A percentile compares a stretch with the other conserved stretches of the same genome.
Evolutionary conservation across 257 asterid species (phyloP).

Genomic region (Galeopsis tetrahit): DNA sequence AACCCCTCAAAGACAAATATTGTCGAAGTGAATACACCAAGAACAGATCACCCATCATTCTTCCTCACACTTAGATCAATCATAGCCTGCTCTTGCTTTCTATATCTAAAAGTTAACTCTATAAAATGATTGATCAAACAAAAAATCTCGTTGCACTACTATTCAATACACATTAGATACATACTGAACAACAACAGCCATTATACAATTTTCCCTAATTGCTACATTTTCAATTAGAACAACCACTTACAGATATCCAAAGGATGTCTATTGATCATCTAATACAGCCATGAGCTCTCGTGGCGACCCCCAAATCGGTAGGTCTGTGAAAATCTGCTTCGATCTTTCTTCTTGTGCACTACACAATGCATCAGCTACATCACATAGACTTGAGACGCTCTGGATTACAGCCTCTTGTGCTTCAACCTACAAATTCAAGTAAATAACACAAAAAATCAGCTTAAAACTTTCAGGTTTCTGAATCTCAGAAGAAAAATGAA

Average conservation of each 20-base stretch:
- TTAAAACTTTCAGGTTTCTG: neutral
- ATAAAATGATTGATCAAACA: conserved; percentile 31
- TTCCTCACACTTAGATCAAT: conserved; percentile 14
- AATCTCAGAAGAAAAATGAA: neutral
- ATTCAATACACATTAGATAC: conserved; percentile 44
- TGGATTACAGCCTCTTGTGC: conserved; percentile 61
- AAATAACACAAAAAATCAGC: conserved; percentile 10
- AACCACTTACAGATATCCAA: conserved; percentile 4
- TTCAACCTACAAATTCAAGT: conserved; percentile 54
- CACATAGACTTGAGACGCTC: conserved; percentile 55
- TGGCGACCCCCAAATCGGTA: conserved; percentile 78
- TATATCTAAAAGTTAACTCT: conserved; percentile 35
- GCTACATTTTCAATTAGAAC: conserved; percentile 33
- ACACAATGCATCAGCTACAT: conserved; percentile 61
- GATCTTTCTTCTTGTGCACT: conserved; percentile 57
- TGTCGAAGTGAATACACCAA: conserved; percentile 20
- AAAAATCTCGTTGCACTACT: conserved; percentile 33
- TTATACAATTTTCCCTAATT: conserved; percentile 33
- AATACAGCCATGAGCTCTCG: conserved; percentile 59
- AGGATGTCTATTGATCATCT: conserved; percentile 39
- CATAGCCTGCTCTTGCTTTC: conserved; percentile 2
- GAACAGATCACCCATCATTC: conserved; percentile 19
- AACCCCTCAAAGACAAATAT: neutral
- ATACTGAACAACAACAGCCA: conserved; percentile 35
- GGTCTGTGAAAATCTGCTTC: conserved; percentile 51